Evolutionary conservation across 495 filamentous ascomycete species (phyloP).

Genomic region (Aspergillus sparsus): DNA sequence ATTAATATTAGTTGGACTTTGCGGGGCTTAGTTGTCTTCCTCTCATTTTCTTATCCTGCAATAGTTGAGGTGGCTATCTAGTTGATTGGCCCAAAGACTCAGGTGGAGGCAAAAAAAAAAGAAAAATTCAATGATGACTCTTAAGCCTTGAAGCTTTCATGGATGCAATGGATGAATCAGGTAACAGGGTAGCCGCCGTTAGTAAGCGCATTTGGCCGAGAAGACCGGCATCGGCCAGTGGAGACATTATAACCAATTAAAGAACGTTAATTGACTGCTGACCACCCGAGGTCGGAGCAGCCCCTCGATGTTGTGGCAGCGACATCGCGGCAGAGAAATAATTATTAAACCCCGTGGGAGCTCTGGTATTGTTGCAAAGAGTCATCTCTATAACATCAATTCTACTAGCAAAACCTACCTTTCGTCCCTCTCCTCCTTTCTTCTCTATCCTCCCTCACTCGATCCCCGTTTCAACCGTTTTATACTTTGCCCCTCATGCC

Average conservation of each 20-base stretch:
- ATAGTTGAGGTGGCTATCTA: too few species aligned
- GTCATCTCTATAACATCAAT: conserved; percentile 5
- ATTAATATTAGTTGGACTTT: too few species aligned
- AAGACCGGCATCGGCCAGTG: conserved; percentile 13
- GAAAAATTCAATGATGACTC: too few species aligned
- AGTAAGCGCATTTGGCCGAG: conserved; percentile 17
- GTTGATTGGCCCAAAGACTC: too few species aligned
- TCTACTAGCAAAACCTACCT: conserved; percentile 6
- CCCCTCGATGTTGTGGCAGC: conserved; percentile 41
- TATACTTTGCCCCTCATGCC: conserved; percentile 64
- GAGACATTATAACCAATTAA: conserved; percentile 33
- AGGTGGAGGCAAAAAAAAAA: too few species aligned
- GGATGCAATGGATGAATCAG: neutral
- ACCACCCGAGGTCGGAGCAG: conserved; percentile 47
- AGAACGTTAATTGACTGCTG: conserved; percentile 35
- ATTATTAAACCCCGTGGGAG: conserved; percentile 37
- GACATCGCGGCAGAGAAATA: conserved; percentile 42
- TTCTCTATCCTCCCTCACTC: conserved; percentile 2
- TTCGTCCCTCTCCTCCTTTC: conserved; percentile 8
- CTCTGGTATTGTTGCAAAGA: conserved; percentile 17
- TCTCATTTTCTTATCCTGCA: too few species aligned
- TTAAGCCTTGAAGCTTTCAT: too few species aligned
- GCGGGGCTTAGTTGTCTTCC: too few species aligned
- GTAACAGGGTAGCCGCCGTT: conserved; percentile 8
- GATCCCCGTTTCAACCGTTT: neutral